Conservation (phyloP, 805 yeast genomes). For the Suhomyces kilbournensis region DNA sequence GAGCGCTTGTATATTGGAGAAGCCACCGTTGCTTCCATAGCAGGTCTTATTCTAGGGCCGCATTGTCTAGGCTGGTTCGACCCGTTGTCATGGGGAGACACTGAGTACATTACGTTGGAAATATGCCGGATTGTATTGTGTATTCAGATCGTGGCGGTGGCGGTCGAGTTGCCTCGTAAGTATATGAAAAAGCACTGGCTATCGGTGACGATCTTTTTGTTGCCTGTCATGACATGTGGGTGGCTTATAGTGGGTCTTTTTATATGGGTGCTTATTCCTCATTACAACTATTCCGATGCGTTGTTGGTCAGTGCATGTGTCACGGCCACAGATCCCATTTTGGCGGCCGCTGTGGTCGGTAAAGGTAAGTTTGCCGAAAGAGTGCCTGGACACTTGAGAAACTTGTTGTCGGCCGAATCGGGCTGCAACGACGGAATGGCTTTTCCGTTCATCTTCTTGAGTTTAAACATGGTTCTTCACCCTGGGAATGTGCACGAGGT, state of each 20-base stretch:
- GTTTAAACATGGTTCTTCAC: conserved; percentile 65
- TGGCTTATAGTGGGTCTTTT: conserved; percentile 83
- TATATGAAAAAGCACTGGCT: conserved; percentile 84
- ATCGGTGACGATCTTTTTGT: conserved; percentile 67
- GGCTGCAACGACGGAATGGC: conserved; percentile 97
- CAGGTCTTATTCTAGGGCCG: conserved; percentile 87
- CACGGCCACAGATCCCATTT: conserved; percentile 93
- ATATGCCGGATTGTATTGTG: conserved; percentile 78
- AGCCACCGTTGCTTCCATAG: conserved; percentile 82
- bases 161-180: conserved; percentile 87
- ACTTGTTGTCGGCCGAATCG: conserved; percentile 78
- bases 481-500: conserved; percentile 64
- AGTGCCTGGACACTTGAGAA: conserved; percentile 89
- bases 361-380: conserved; percentile 88
- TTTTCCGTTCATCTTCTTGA: conserved; percentile 77
- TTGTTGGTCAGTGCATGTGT: conserved; percentile 80
- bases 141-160: conserved; percentile 89
- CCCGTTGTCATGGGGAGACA: conserved; percentile 82
- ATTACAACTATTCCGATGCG: conserved; percentile 66
- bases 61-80: conserved; percentile 79
- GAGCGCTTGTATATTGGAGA: conserved; percentile 86
- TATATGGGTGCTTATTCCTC: conserved; percentile 74
- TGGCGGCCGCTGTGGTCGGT: conserved; percentile 94
- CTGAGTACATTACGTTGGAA: conserved; percentile 79
- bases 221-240: conserved; percentile 88